Conservation (phyloP, 345 rosid genomes). For the Sapria himalayana region DNA sequence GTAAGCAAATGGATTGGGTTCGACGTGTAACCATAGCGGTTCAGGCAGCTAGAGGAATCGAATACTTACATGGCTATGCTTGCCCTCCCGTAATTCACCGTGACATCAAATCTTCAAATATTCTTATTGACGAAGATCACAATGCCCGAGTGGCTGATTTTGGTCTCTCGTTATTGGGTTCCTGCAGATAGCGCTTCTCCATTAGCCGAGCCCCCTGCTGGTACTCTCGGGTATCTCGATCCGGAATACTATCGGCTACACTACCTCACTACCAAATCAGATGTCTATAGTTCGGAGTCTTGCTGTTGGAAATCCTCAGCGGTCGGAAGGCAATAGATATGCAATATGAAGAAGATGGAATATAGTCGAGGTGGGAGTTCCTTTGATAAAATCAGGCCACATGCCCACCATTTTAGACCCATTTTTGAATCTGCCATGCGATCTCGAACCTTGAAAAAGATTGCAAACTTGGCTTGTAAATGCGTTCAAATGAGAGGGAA, state of each 20-base stretch:
- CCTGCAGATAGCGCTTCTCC: conserved; percentile 72
- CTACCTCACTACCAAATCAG: conserved; percentile 90
- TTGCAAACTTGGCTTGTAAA: conserved; percentile 76
- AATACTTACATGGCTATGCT: conserved; percentile 89
- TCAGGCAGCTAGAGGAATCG: conserved; percentile 95
- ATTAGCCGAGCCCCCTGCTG: conserved; percentile 84
- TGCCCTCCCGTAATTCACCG: conserved; percentile 95
- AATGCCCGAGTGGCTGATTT: conserved; percentile 95
- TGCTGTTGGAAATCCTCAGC: conserved; percentile 74
- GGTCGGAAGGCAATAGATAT: conserved; percentile 91
- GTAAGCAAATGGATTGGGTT: conserved; percentile 77
- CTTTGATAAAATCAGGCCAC: conserved; percentile 67
- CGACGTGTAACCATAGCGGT: conserved; percentile 88
- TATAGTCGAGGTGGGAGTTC: conserved; percentile 97
- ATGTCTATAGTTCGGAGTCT: conserved; percentile 88
- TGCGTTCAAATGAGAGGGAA: conserved; percentile 95
- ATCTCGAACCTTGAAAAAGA: conserved; percentile 53
- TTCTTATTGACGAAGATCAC: conserved; percentile 95
- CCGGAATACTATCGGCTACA: conserved; percentile 93
- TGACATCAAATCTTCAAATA: conserved; percentile 90
- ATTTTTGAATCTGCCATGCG: conserved; percentile 42
- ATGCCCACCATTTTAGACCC: conserved; percentile 48
- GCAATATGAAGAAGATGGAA: conserved; percentile 91
- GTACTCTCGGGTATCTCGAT: conserved; percentile 92
- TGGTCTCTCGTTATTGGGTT: conserved; percentile 78